Base-by-base conservation (phyloP, 1,139 yeast genomes). In the Taphrina betulina region DNA sequence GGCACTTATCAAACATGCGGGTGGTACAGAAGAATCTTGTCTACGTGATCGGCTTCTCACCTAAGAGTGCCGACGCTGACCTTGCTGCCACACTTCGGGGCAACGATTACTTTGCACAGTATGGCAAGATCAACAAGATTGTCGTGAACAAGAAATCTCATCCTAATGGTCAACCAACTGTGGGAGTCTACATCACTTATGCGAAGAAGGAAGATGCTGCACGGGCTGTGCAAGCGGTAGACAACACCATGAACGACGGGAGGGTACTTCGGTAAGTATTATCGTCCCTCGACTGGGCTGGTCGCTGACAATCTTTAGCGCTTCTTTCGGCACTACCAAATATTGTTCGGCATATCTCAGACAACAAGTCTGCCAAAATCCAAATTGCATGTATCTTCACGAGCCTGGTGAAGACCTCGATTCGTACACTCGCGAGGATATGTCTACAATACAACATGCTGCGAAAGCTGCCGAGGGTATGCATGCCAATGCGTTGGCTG, bases 361-460 rank as follows among this genome's bases (percentile, higher is more conserved):
- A 62, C 96, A 96, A 37, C 95, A 88, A 69, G 83, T 95, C 19
- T 94, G 99, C 72, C 98, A 96, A 60, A 94, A 94, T 71, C 98
- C 98, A 60, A 89, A 89, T 68, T 94, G 99, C 77, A 94, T 94
- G 98, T 94, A 92, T 67, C 77, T 94, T 65, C 99, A 94, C 69
- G 98, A 94, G 70, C 98, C 98, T 2, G 98, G 99, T 60, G 99
- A 94, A 73, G 98, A 94, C 69, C 97, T 97, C 1, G 98, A 94
- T 66, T 61, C 63, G 12, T 92, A 88, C 71, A 87, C 96, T 31
- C 82, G 96, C 71, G 94, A 90, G 68, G 96, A 90, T 68, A 77
- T 89, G 67, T 83, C 90, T 12, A 85, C 95, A 14, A 85, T 86
- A 67, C 89, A 85, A 66, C 75, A 71, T 60, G 82, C 56, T 12